Evolutionary conservation across 257 asterid species (phyloP).

Genomic region (Lavandula angustifolia): DNA sequence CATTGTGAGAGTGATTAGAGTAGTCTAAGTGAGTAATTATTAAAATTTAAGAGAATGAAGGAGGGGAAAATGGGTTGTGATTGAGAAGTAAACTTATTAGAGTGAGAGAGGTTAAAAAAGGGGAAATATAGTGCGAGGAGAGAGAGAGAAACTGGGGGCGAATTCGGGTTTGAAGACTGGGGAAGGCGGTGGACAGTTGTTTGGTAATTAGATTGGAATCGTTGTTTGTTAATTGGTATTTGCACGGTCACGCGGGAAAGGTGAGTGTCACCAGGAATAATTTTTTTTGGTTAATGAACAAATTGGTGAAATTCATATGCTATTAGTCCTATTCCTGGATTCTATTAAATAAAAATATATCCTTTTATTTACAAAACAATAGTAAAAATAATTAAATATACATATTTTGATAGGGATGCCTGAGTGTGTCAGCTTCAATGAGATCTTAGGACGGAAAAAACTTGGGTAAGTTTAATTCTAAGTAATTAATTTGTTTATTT

Average conservation of each 20-base stretch:
- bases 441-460: no score
- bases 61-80: neutral
- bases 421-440: no score
- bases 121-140: neutral
- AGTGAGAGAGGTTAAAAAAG: neutral
- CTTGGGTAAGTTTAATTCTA: no score
- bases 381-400: no score
- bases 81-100: neutral
- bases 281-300: no score
- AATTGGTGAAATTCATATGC: no score
- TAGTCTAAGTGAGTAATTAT: neutral
- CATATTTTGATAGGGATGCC: no score
- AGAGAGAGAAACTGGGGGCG: slow-evolving; percentile 29
- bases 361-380: no score
- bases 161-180: neutral
- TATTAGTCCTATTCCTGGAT: no score
- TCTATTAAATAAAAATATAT: no score
- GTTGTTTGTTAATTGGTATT: slow-evolving; percentile 6
- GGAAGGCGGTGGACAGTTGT: slow-evolving; percentile 27
- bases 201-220: neutral
- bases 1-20: slow-evolving; percentile 14
- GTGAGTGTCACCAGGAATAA: no score
- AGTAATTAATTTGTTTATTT: no score
- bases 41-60: neutral
- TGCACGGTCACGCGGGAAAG: neutral